Evolutionary conservation across 345 rosid species (phyloP), one percentile per base, ranked within the genome.

Genomic region (Acer negundo): DNA sequence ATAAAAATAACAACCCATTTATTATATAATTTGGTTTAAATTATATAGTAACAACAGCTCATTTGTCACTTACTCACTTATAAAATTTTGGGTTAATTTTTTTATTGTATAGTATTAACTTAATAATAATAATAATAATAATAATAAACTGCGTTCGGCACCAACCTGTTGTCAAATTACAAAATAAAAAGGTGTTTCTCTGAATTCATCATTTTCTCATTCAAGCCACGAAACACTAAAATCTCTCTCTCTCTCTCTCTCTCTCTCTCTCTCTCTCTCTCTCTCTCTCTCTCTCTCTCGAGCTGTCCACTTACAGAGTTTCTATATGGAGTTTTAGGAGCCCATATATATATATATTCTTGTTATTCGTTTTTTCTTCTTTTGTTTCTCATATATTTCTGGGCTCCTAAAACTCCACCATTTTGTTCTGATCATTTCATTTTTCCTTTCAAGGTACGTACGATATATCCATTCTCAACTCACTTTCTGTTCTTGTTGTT

Each of bases 251-350:
- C 71, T 38, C 40, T 24, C 75, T 67, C 71, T 64, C 65, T 26
- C 28, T 26, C 28, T 26, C 28, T 26, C 28, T 26, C 28, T 26
- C 28, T 26, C 28, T 26, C 28, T 26, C 28, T 26, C 28, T 26
- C 28, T 26, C 28, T 31, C 35, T 31, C 35, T 31, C 35, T 31
- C 35, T 31, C 35, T 31, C 35, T 31, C 35, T 28, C 35, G 31
- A 28, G 35, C 38, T 35, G 38, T 35, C 38, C 38, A 35, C 4
- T 35, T 35, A 35, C 46, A 42, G 46, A 42, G 64, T 12, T 28
- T 73, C 70, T 72, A 65, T 72, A 65, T 53, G 84, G 82, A 86
- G 75, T 71, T 84, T 64, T 84, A 74, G 80, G 80, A 72, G 81
- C 71, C 81, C 67, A 47, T 35, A 16, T 49, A 3, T 0, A 40